Percentiles rank a stretch among this genome's conserved stretches.
Evolutionary conservation across 2,329 filamentous ascomycete genomes (phyloP).

Genomic region (Harringtonia lauricola): DNA sequence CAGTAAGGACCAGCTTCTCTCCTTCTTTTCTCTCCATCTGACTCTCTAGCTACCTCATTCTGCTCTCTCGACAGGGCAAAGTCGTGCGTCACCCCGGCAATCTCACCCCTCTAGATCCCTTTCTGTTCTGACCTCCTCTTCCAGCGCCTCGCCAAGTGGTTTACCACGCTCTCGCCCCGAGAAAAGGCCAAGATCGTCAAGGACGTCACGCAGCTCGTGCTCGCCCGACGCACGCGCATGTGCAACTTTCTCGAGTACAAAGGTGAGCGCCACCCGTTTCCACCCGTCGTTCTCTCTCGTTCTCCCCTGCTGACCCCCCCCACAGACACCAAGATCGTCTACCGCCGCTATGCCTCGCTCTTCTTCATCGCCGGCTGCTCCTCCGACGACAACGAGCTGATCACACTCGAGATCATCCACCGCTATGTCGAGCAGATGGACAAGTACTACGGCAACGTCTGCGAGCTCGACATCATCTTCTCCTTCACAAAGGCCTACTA

Average conservation of each 20-base stretch:
- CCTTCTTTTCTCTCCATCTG: not conserved
- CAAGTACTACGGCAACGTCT: conserved; percentile 99
- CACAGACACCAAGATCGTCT: conserved; percentile 93
- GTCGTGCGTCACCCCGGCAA: conserved; percentile 65
- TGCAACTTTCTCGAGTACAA: conserved; percentile 99
- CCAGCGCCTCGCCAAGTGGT: conserved; percentile 99
- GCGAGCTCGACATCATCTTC: conserved; percentile 99
- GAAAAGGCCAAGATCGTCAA: conserved; percentile 99
- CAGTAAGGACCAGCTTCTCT: conserved; percentile 26
- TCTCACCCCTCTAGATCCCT: conserved; percentile 16
- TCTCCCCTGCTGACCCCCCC: not conserved
- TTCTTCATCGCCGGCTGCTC: conserved; percentile 98
- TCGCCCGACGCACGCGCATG: conserved; percentile 94
- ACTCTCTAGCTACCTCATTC: conserved; percentile 79
- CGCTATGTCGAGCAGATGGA: conserved; percentile 99
- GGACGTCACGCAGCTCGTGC: conserved; percentile 94
- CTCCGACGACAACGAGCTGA: conserved; percentile 95
- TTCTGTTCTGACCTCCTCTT: not conserved
- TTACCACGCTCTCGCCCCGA: conserved; percentile 91
- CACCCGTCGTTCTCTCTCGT: not conserved
- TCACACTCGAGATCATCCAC: conserved; percentile 96
- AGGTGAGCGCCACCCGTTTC: conserved; percentile 40
- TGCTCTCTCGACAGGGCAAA: conserved; percentile 97
- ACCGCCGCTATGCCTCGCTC: conserved; percentile 94
- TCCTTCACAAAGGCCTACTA: conserved; percentile 99